Base-by-base conservation (phyloP, 305 asterid species). In the Solanum chacoense region DNA sequence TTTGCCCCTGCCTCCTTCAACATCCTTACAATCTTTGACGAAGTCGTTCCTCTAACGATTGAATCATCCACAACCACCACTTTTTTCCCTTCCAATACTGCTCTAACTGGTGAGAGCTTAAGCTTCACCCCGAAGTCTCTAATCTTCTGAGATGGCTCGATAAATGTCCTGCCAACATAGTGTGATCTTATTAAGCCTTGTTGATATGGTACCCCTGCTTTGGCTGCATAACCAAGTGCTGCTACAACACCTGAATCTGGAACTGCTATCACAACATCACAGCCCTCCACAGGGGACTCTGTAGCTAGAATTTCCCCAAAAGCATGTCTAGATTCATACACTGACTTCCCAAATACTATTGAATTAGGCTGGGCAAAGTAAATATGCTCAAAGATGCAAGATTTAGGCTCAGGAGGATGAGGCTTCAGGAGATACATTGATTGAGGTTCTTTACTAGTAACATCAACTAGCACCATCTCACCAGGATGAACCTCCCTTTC, bases 61-160 rank as follows among this genome's bases (percentile, higher is more conserved):
- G 99, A 97, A 91, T 96, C 99, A 42, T 97, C 99, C 37, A 97
- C 99, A 63, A 96, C 99, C 42, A 95, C 98, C 12, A 97, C 99
- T 26, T 98, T 94, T 78, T 93, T 37, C 28, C 99, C 99, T 32
- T 96, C 97, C 92, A 97, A 88, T 24, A 97, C 98, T 0, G 98
- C 98, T 86, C 89, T 90, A 77, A 97, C 99, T 0, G 99, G 96
- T 1, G 99, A 94, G 14, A 97, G 89, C 88, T 96, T 97, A 90
- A 95, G 91, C 91, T 96, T 97, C 88, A 97, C 98, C 12, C 98
- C 99, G 50, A 97, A 95, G 85, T 96, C 98, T 88, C 98, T 90
- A 87, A 96, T 95, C 91, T 93, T 94, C 90, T 97, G 98, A 0
- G 98, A 94, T 0, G 99, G 99, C 89, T 97, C 98, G 38, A 97